These are phyloP conservation scores for Paracoccidioides lutzii DNA, from an alignment of 2,329 filamentous ascomycete genomes.

Conservation along the genomic window DNA sequence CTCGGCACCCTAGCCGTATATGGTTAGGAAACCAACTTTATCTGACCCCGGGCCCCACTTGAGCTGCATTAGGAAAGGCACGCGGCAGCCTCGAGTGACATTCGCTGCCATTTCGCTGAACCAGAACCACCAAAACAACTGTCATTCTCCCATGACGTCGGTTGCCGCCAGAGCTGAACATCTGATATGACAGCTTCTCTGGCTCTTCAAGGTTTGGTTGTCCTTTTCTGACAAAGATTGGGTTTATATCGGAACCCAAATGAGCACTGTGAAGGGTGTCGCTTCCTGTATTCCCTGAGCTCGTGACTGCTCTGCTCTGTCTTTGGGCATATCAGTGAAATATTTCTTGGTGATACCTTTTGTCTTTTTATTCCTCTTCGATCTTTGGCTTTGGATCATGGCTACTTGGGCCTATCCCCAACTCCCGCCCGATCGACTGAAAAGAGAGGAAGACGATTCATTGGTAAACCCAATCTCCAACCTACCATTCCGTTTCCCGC, in stretches of 20 bases:
- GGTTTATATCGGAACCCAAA: too few relatives aligned
- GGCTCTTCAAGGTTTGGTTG: too few relatives aligned
- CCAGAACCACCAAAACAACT: too few relatives aligned
- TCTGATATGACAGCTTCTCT: too few relatives aligned
- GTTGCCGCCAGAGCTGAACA: too few relatives aligned
- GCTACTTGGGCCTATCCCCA: conserved; percentile 50
- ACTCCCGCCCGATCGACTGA: conserved; percentile 38
- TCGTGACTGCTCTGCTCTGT: too few relatives aligned
- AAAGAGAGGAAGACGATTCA: conserved; percentile 40
- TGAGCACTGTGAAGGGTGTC: too few relatives aligned
- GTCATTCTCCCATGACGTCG: neutral
- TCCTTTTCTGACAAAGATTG: too few relatives aligned
- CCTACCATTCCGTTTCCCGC: neutral
- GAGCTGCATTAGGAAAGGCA: neutral
- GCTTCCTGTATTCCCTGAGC: too few relatives aligned
- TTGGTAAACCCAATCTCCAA: conserved; percentile 27
- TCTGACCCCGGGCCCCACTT: neutral
- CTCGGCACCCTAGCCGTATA: neutral
- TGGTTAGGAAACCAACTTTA: neutral
- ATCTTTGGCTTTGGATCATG: conserved; percentile 28
- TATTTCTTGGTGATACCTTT: neutral
- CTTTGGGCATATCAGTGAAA: neutral
- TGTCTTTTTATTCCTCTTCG: neutral
- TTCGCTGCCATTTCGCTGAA: too few relatives aligned
- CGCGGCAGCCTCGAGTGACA: neutral